These are phyloP conservation scores for Effrenium voratum DNA, from an alignment of 73 alveolate genomes.

Conservation along the genomic window DNA sequence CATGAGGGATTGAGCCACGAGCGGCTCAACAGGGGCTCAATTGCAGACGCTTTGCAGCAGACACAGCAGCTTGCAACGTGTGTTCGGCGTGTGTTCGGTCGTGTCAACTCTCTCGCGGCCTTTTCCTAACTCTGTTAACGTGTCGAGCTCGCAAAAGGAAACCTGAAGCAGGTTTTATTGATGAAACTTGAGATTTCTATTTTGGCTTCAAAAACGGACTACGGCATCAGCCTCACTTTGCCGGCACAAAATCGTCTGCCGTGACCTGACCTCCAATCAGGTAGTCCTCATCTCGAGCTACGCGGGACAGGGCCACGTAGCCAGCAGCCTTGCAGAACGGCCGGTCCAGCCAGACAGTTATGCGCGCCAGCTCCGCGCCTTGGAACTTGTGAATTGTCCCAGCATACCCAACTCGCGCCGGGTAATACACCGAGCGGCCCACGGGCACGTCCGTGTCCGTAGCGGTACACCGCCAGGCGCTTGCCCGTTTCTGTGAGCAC, in stretches of 20 bases:
- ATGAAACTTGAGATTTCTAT: not conserved
- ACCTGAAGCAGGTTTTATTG: not conserved
- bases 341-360: slow-evolving; percentile 14
- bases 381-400: not conserved
- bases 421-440: not conserved
- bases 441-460: not conserved
- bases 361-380: slow-evolving; percentile 1
- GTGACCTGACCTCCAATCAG: not conserved
- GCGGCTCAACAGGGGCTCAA: too few species aligned
- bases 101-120: not conserved
- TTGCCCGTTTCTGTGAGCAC: slow-evolving; percentile 19
- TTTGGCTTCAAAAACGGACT: too few species aligned
- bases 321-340: not conserved
- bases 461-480: not conserved
- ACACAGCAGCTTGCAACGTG: not conserved
- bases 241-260: not conserved
- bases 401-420: not conserved
- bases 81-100: not conserved
- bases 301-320: slow-evolving; percentile 19
- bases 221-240: not conserved
- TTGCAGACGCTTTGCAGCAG: too few species aligned
- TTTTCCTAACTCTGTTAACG: not conserved
- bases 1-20: too few species aligned
- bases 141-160: not conserved
- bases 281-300: not conserved